Percentiles rank a stretch among this genome's conserved stretches.
These are phyloP conservation scores for Monilinia fructigena DNA, from an alignment of 2,329 filamentous ascomycete genomes.

Conservation along the genomic window DNA sequence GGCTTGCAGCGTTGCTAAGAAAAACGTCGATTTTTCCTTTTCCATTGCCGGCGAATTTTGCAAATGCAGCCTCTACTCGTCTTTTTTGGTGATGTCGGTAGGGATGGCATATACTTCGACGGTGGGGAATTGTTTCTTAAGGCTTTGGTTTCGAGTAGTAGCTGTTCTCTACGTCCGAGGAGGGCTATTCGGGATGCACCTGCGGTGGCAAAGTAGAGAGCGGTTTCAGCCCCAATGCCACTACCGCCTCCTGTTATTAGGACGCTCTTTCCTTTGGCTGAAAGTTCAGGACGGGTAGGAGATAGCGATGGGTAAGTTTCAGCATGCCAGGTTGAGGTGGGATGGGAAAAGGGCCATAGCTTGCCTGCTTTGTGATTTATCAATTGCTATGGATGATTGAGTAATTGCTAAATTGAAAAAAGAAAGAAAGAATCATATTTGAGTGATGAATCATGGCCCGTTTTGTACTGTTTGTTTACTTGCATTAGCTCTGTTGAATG, in stretches of 20 bases:
- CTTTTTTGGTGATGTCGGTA: conserved; percentile 40
- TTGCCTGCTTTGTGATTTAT: conserved; percentile 23
- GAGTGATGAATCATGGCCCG: no score
- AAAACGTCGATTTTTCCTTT: conserved; percentile 44
- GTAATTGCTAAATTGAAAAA: no score
- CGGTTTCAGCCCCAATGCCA: conserved; percentile 48
- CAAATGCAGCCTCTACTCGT: conserved; percentile 41
- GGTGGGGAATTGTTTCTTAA: conserved; percentile 40
- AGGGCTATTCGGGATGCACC: conserved; percentile 47
- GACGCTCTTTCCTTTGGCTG: conserved; percentile 43
- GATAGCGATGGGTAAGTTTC: conserved; percentile 42
- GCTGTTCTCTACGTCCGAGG: conserved; percentile 44
- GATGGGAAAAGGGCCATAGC: conserved; percentile 42
- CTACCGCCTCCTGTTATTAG: conserved; percentile 47
- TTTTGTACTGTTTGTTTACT: no score
- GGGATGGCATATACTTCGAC: conserved; percentile 40
- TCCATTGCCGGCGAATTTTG: conserved; percentile 36
- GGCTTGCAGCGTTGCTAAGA: conserved; percentile 43
- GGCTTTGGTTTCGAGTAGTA: conserved; percentile 42
- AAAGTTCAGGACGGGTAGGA: conserved; percentile 44
- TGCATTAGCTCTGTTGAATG: no score
- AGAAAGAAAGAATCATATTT: no score
- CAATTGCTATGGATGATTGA: conserved; percentile 3
- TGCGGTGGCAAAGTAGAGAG: conserved; percentile 46
- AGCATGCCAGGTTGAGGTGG: conserved; percentile 43